Base-by-base conservation (phyloP, 2,329 filamentous ascomycete species). In the Penicillium brevicompactum region DNA sequence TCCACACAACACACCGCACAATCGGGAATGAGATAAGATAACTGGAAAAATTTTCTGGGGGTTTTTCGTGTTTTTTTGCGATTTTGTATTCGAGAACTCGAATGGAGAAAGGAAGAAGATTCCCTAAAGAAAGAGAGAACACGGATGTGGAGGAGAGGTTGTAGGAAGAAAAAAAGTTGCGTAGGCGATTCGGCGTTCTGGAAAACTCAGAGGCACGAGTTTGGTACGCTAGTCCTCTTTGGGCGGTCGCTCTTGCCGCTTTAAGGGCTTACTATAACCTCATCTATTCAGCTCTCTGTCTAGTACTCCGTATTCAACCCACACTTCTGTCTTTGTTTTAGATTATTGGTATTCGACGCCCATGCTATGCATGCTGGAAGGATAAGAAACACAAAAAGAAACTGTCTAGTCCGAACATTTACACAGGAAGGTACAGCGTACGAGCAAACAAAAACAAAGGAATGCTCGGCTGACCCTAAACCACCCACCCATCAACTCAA, bases 31-130 rank as follows among this genome's bases (percentile, higher is more conserved):
- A 60, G 61, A 65, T 68, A 67, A 67, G 65, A 64, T 67, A 62
- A 61, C 54, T 56, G 60, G 56, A 58, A 59, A 58, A 53, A 58
- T 62, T 61, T 65, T 67, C 69, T 73, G 60, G 58, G 60, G 59
- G 62, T 70, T 77, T 77, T 76, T 71, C 67, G 66, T 67, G 57
- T 74, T 75, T 75, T 71, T 74, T 74, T 66, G 54, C 32, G 53
- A 46, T 54, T 69, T 69, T 66, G 61, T 60, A 63, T 60, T 66
- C 67, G 68, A 69, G 57, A 62, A 46, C 59, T 70, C 63, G 66
- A 71, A 73, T 67, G 67, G 32, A 34, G 59, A 60, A 64, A 66
- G 55, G 54, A 53, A 59, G 61, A 64, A 59, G 55, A 53, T 67
- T 63, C 64, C 62, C 59, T 65, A 59, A 58, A 59, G 62, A 64